Evolutionary conservation across 2,329 filamentous ascomycete genomes (phyloP), one percentile per base, ranked within the genome.

Genomic region (Coniella vitis): DNA sequence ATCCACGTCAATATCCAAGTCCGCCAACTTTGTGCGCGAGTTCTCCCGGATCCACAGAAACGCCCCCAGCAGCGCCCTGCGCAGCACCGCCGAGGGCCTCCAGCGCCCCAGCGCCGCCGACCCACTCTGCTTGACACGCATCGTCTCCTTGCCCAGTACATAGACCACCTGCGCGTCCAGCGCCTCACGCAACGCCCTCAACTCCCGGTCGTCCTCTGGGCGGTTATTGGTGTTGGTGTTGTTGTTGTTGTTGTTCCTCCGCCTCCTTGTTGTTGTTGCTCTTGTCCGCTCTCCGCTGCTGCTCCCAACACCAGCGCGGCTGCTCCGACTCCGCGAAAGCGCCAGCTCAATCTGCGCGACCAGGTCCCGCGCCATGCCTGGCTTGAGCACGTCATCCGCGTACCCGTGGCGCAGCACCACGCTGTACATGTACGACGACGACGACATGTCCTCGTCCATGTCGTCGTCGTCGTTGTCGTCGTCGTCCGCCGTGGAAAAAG

Each of bases 401-500:
- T 85, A 90, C 1, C 86, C 86, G 58, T 88, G 82, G 12, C 84
- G 78, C 2, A 87, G 72, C 2, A 84, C 78, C 8, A 89, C 69
- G 3, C 83, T 77, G 60, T 87, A 89, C n/a, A n/a, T n/a, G n/a
- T n/a, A n/a, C n/a, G n/a, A n/a, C n/a, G n/a, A n/a, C n/a, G n/a
- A n/a, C n/a, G n/a, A n/a, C n/a, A n/a, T n/a, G n/a, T n/a, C n/a
- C n/a, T n/a, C n/a, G n/a, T n/a, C n/a, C n/a, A n/a, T n/a, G n/a
- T n/a, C n/a, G n/a, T n/a, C n/a, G n/a, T n/a, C n/a, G n/a, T n/a
- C n/a, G n/a, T n/a, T n/a, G n/a, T n/a, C n/a, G n/a, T n/a, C n/a
- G n/a, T n/a, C n/a, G n/a, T n/a, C n/a, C n/a, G n/a, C n/a, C n/a
- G n/a, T n/a, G n/a, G n/a, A n/a, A n/a, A n/a, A n/a, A n/a, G n/a